Evolutionary conservation across 1,139 yeast species (phyloP).

Genomic region (Lizanozyma gosingica): DNA sequence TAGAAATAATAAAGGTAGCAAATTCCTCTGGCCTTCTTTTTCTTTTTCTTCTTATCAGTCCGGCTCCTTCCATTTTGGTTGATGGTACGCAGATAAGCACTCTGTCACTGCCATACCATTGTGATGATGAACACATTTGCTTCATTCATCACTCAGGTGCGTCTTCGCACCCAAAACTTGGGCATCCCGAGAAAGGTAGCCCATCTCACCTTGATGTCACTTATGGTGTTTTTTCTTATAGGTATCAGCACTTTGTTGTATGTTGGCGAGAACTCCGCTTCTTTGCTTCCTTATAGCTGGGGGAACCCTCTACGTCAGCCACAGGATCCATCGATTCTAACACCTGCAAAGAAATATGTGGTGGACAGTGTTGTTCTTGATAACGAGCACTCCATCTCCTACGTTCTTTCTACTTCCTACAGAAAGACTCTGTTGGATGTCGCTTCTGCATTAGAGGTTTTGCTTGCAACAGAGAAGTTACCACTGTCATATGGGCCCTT

Average conservation of each 20-base stretch:
- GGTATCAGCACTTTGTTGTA: neutral
- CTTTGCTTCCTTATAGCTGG: neutral
- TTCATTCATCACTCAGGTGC: neutral
- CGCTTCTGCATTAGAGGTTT: neutral
- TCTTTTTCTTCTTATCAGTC: no score
- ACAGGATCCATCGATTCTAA: neutral
- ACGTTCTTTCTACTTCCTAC: neutral
- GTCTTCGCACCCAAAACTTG: neutral
- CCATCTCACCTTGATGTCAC: neutral
- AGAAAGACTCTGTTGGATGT: neutral
- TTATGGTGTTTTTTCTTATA: neutral
- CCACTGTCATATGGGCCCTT: neutral
- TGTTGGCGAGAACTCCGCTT: neutral
- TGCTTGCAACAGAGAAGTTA: neutral
- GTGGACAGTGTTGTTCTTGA: neutral
- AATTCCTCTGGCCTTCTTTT: no score
- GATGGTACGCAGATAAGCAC: no score
- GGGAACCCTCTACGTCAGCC: neutral
- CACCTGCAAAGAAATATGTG: neutral
- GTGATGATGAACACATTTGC: neutral
- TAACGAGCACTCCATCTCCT: neutral
- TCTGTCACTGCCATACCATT: no score
- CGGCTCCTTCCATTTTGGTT: no score
- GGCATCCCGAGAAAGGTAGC: neutral
- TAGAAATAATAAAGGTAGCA: no score